A percentile compares a stretch with the other conserved stretches of the same genome.
Conservation (phyloP, 257 asterid genomes). For the Solanum appendiculatum region DNA sequence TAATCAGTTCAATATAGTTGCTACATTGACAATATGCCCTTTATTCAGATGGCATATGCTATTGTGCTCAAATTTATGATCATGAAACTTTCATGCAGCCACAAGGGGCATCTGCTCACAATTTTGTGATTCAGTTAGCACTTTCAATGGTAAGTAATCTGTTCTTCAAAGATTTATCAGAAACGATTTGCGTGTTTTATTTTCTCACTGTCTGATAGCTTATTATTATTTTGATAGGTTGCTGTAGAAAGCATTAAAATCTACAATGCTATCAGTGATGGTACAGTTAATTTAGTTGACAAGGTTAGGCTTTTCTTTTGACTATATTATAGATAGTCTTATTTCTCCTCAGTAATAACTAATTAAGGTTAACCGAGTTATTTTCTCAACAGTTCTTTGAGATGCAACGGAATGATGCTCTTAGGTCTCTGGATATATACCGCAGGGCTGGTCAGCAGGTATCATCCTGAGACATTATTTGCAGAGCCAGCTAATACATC, state of each 20-base stretch:
- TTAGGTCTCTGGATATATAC: slow-evolving; percentile 84
- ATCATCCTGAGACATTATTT: not conserved
- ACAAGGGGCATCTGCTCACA: slow-evolving; percentile 90
- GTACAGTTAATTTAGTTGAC: slow-evolving; percentile 85
- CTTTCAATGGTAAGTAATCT: slow-evolving; percentile 66
- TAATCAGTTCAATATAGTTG: not conserved
- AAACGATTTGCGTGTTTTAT: not conserved
- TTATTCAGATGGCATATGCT: not conserved
- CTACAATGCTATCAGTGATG: slow-evolving; percentile 83
- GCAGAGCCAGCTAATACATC: not conserved
- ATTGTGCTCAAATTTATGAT: slow-evolving; percentile 1
- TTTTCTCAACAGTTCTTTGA: slow-evolving; percentile 73
- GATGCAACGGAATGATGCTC: slow-evolving; percentile 96
- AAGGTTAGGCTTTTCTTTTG: slow-evolving; percentile 46
- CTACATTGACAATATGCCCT: not conserved
- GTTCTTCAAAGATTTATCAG: not conserved
- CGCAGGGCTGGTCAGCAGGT: slow-evolving; percentile 93
- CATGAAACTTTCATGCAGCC: slow-evolving; percentile 57
- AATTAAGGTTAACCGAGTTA: slow-evolving; percentile 5
- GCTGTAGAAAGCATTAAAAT: slow-evolving; percentile 91
- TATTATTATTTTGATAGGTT: slow-evolving; percentile 37
- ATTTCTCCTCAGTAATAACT: not conserved
- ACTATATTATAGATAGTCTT: not conserved
- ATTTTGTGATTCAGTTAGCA: slow-evolving; percentile 73
- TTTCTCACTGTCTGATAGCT: not conserved